These are phyloP conservation scores for Darksidea phi DNA, from an alignment of 495 filamentous ascomycete species.

Conservation along the genomic window DNA sequence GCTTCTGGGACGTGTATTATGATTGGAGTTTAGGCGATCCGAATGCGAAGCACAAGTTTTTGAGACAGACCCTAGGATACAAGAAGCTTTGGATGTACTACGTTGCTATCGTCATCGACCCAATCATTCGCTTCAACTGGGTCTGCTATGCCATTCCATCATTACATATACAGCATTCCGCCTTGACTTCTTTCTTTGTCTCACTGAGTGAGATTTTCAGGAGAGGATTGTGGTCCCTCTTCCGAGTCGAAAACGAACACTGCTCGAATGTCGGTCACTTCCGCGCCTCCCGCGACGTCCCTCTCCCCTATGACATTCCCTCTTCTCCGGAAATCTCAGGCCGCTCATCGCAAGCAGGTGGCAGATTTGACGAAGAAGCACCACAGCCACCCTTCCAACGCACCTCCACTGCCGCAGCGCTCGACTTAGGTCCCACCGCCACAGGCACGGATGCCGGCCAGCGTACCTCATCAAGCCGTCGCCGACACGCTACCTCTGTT, in stretches of 20 bases:
- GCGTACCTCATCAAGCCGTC: background rate
- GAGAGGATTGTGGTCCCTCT: conserved; percentile 83
- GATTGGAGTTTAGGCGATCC: conserved; percentile 87
- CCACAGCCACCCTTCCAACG: background rate
- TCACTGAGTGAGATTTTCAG: conserved; percentile 74
- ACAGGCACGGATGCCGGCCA: background rate
- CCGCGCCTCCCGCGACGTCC: conserved; percentile 77
- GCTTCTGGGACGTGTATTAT: conserved; percentile 97
- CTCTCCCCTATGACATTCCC: conserved; percentile 70
- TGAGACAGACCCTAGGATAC: conserved; percentile 78
- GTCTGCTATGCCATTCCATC: conserved; percentile 88
- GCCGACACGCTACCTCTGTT: conserved; percentile 1
- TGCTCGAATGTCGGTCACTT: conserved; percentile 82
- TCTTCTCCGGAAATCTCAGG: conserved; percentile 21
- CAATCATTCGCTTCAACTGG: conserved; percentile 92
- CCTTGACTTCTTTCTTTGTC: conserved; percentile 72
- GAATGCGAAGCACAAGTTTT: conserved; percentile 63
- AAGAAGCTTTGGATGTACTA: conserved; percentile 81
- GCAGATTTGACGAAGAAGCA: background rate
- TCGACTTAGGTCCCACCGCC: background rate
- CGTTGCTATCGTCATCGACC: conserved; percentile 75
- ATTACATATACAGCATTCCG: conserved; percentile 74
- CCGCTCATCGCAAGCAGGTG: background rate
- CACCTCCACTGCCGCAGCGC: conserved; percentile 1
- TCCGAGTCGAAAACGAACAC: conserved; percentile 96